Conservation (phyloP, 306 rosid species). For the Cucurbita pepo region DNA sequence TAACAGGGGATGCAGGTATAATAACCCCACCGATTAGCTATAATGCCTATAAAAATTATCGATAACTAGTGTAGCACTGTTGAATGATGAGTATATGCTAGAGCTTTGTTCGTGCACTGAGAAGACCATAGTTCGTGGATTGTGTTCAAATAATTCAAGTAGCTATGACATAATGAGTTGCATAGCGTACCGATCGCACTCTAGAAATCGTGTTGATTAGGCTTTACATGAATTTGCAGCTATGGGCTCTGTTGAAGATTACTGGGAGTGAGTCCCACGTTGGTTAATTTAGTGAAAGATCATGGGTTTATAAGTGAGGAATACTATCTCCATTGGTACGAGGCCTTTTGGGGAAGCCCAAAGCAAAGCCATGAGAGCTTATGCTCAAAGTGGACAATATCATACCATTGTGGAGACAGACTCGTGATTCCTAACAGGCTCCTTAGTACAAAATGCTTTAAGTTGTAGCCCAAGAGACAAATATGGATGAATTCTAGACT, state of each 20-base stretch:
- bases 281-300: no score
- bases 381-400: no score
- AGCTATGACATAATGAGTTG: background rate
- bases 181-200: background rate
- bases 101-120: background rate
- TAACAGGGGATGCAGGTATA: no score
- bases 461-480: background rate
- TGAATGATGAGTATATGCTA: no score
- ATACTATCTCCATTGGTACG: no score
- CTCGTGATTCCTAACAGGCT: no score
- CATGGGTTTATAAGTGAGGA: no score
- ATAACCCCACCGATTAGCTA: background rate
- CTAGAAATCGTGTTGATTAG: background rate
- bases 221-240: background rate
- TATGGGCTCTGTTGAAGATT: no score
- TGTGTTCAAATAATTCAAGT: background rate
- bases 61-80: background rate
- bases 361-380: no score
- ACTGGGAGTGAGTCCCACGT: no score
- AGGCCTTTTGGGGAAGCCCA: no score
- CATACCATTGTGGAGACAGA: no score
- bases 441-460: background rate
- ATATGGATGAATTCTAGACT: background rate
- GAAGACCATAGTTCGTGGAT: background rate
- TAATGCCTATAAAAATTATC: background rate